Evolutionary conservation across 179 eudicot genomes (phyloP), one percentile per base, ranked within the genome.

Genomic region (Spinacia oleracea): DNA sequence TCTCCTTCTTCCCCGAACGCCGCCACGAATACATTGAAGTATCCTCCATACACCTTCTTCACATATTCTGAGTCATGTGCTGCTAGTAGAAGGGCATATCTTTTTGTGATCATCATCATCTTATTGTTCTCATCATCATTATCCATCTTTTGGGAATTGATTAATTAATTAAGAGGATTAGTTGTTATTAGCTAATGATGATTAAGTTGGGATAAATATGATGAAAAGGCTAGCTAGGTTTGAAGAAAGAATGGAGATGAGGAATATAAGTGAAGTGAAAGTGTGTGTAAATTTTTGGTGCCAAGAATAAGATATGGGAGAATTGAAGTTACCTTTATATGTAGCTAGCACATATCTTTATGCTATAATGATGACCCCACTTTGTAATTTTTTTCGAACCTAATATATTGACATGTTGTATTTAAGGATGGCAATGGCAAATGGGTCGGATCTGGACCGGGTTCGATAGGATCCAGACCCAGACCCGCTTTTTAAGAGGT

Each of bases 41-140:
- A 83, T 9, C 85, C 85, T 18, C 85, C 85, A 45, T 83, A 79
- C 48, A 18, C 63, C 12, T 83, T 66, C 64, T 79, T 83, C 53
- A 71, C 82, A 71, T 89, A 89, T 34, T 89, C 91, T 0, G 91
- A 85, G 53, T 89, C 91, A 59, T 62, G 81, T 29, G 87, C 85
- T 32, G 91, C 91, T 62, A 75, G 79, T 4, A 89, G 70, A 58
- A 89, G 78, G 21, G 88, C 91, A 68, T 65, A 89, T 71, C 86
- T 78, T 80, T 45, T 27, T 23, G 43, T 55, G 9, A 2, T 72
- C 75, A 72, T 72, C 42, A 2, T 50, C 62, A 50, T 72, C 42
- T 18, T 72, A 18, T 9, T 50, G 18, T 51, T 72, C 27, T 16
- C 5, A 53, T 53, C 58, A 53, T 18, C 40, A 12, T 18, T 72